Base-by-base conservation (phyloP, 2,329 filamentous ascomycete genomes). In the Aspergillus oerlinghausenensis region DNA sequence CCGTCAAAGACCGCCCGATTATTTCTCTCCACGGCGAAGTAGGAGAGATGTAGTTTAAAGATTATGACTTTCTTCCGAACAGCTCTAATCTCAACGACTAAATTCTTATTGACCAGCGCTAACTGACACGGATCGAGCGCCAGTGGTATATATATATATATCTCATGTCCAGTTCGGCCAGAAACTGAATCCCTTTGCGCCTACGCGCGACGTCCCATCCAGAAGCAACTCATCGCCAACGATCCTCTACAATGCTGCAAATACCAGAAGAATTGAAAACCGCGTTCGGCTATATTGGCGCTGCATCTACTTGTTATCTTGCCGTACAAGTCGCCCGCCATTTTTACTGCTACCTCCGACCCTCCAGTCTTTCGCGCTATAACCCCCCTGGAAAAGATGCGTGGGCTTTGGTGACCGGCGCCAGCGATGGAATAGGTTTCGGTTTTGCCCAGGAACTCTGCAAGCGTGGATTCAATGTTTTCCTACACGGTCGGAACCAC, bases 401-500 rank as follows among this genome's bases (percentile, higher is more conserved):
- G 10, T 82, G 78, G 75, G 79, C 77, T 1, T 66, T 83, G 4
- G 73, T 83, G 8, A 85, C 82, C 0, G 82, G 83, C 32, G 75
- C 80, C 19, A 80, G 75, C 14, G 81, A 82, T 49, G 84, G 83
- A 21, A 84, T 85, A 42, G 83, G 84, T 10, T 71, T 72, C 28
- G 78, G 71, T 0, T 78, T 84, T 57, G 76, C 77, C 3, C 67
- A 78, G 54, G 79, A 82, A 62, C 78, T 86, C n/a, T 79, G 79
- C 19, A 57, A 61, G 0, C 70, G 69, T 14, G 80, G 81, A 49
- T 84, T 85, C 75, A 81, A 83, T 62, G 74, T 86, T 35, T 72
- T 85, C 17, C 65, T 86, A 8, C 83, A 86, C 59, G 82, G 83
- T n/a, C 79, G 82, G 38, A 82, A 82, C 57, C 59, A 62, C 2